Conservation (phyloP, 306 rosid species). For the Vigna hirtella region DNA sequence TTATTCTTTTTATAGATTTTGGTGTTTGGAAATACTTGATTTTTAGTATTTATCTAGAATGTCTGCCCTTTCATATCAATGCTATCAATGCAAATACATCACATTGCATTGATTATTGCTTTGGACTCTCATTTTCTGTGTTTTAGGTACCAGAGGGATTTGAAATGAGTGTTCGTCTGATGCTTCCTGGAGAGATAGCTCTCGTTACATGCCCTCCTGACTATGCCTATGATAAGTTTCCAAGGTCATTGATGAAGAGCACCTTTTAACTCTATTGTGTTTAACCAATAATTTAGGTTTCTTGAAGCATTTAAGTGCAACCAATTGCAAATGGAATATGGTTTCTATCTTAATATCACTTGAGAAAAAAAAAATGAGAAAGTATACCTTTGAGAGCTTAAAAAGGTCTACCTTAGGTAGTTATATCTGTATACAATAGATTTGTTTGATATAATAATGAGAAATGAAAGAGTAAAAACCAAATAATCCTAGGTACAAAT, state of each 20-base stretch:
- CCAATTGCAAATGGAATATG: slow-evolving; percentile 15
- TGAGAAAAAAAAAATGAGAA: too few species aligned
- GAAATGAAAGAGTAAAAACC: too few species aligned
- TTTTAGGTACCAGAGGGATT: slow-evolving; percentile 91
- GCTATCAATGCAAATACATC: slow-evolving; percentile 34
- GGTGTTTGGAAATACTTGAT: slow-evolving; percentile 1
- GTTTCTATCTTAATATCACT: neutral
- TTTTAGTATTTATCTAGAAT: slow-evolving; percentile 13
- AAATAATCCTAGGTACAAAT: too few species aligned
- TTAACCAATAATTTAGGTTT: slow-evolving; percentile 20
- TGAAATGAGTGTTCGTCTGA: slow-evolving; percentile 92
- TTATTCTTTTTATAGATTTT: slow-evolving; percentile 20
- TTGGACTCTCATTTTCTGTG: slow-evolving; percentile 31
- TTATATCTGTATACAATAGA: too few species aligned
- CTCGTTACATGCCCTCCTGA: slow-evolving; percentile 93
- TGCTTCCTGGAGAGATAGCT: slow-evolving; percentile 96
- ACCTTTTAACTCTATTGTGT: slow-evolving; percentile 1
- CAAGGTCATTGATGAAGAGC: slow-evolving; percentile 59
- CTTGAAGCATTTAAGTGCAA: slow-evolving; percentile 28
- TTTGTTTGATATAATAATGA: too few species aligned
- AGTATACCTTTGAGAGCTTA: too few species aligned
- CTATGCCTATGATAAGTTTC: slow-evolving; percentile 94
- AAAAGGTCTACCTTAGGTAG: too few species aligned
- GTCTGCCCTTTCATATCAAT: slow-evolving; percentile 21
- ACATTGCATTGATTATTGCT: slow-evolving; percentile 11